Evolutionary conservation across 1,284 basidiomycete species (phyloP), one percentile per base, ranked within the genome.

Genomic region (Irpex sp.): DNA sequence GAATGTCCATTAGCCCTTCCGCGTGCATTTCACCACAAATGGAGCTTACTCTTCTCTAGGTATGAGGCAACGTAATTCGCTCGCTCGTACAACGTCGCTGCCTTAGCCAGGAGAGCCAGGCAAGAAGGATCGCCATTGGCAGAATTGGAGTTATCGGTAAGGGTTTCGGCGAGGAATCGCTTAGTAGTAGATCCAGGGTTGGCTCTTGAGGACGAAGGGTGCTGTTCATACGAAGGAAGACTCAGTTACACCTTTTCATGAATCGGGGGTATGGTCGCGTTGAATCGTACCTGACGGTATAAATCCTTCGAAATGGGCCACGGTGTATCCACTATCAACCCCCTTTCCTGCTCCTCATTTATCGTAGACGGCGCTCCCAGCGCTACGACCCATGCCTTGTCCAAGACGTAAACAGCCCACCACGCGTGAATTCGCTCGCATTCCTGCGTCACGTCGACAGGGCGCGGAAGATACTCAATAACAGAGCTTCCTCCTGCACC

Each of bases 341-440:
- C 51, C 2, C 57, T 19, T 51, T 64, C 65, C 21, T 65, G 61
- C 11, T 59, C 62, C 31, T 66, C 66, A 17, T 31, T 57, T 17
- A 66, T 64, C 59, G 64, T 65, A 2, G 68, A 62, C 5, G 67
- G 67, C 17, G 66, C 56, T 8, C 58, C 38, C 11, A 65, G 37
- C 5, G 64, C 67, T 26, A 65, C 64, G 26, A 65, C 66, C 67
- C 67, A 68, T 38, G 40, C 59, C 36, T 58, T 58, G 44, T 67
- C 37, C 54, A 85, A 82, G 80, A 85, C 73, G 52, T 65, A 68
- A 0, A 64, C 65, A 17, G 60, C 47, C 67, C 67, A 68, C 66
- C 65, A 68, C 3, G 67, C 67, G 48, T 65, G 64, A 51, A 68
- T 65, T 8, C 67, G 38, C 57, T 68, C 66, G 19, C 63, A 63